Evolutionary conservation across 805 yeast genomes (phyloP), one percentile per base, ranked within the genome.

Genomic region (Yarrowia osloensis): DNA sequence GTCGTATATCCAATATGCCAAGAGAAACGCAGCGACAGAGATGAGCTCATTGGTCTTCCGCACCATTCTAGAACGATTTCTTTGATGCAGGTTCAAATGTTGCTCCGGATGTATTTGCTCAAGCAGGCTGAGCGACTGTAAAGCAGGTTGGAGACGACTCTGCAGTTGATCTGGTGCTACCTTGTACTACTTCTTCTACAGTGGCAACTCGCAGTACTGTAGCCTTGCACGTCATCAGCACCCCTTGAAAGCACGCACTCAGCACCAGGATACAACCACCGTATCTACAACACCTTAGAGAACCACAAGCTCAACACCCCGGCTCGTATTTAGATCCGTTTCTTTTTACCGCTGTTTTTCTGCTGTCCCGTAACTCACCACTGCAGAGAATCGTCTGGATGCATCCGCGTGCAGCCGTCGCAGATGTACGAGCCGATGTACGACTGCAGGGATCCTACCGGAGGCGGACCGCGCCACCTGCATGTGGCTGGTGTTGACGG

Each of bases 281-380:
- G n/a, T n/a, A n/a, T n/a, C 29, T 28, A 28, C 29, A 28, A 28
- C 29, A 28, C 7, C 7, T 7, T 28, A 31, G 35, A 31, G 4
- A 28, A 35, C 21, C 22, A 37, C 22, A 21, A 4, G n/a, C n/a
- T 11, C 42, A 37, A n/a, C 1, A 37, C 17, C 9, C 21, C 42
- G n/a, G 19, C 19, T 37, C 42, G 21, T n/a, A 37, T 37, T n/a
- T 37, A 15, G 7, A 17, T 13, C 15, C 9, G 9, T 46, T 26
- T 8, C 35, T 19, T 29, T 47, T n/a, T 19, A 11, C 13, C 7
- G 6, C 6, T 28, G 5, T 47, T 28, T 49, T 19, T 31, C 39
- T n/a, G 15, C 55, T 49, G 24, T 17, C 33, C 15, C 26, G 55
- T 49, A 49, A 49, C 55, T 49, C 55, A 49, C 55, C 55, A 19